Evolutionary conservation across 2,329 filamentous ascomycete species (phyloP).

Genomic region (Podosphaera xanthii): DNA sequence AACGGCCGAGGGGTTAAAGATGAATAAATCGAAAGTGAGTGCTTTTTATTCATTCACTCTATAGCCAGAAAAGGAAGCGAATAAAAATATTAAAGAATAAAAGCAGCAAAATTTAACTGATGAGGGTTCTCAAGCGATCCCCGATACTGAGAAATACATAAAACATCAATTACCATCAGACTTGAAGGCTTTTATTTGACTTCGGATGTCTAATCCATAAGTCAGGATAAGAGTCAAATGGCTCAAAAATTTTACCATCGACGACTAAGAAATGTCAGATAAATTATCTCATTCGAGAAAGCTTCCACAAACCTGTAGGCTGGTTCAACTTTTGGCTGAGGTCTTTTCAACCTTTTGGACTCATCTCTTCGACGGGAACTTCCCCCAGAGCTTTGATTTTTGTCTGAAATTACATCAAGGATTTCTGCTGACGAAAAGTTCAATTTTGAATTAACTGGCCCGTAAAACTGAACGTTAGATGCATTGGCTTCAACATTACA

Average conservation of each 20-base stretch:
- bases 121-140: background rate
- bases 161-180: background rate
- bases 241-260: constrained; percentile 18
- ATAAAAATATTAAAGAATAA: background rate
- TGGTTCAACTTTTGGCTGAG: constrained; percentile 19
- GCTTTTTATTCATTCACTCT: background rate
- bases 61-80: background rate
- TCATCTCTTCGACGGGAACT: constrained; percentile 14
- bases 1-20: background rate
- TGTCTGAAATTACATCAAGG: constrained; percentile 10
- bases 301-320: constrained; percentile 17
- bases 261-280: constrained; percentile 12
- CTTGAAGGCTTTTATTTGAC: background rate
- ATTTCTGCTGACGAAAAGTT: constrained; percentile 14
- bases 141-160: background rate
- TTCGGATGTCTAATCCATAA: background rate
- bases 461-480: background rate
- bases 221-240: background rate
- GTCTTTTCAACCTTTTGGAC: constrained; percentile 16
- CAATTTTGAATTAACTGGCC: constrained; percentile 5
- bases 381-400: background rate
- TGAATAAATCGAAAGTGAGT: background rate
- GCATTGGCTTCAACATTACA: background rate
- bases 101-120: background rate
- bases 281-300: constrained; percentile 3